Evolutionary conservation across 139 green algal genomes (phyloP).

Genomic region (Zygnema circumcarinatum): DNA sequence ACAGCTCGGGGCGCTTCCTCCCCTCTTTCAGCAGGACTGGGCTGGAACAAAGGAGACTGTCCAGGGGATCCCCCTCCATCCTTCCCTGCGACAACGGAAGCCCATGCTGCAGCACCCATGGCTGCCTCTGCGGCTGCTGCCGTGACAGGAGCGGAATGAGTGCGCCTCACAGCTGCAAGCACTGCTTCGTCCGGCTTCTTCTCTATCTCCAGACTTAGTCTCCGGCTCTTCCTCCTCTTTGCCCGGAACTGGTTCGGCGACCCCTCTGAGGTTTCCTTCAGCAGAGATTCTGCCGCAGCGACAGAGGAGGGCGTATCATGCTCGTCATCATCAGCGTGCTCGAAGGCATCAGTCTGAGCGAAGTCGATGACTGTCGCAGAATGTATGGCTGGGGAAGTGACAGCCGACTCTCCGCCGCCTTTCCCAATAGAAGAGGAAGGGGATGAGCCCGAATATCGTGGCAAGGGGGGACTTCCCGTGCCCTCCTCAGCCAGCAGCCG

Average conservation of each 20-base stretch:
- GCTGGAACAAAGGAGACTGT: no score
- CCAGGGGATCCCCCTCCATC: no score
- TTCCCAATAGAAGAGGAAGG: neutral
- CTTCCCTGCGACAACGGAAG: neutral
- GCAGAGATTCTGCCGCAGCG: neutral
- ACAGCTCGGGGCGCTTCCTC: no score
- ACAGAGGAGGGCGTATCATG: neutral
- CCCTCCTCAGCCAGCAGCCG: no score
- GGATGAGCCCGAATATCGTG: neutral
- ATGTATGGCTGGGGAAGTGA: neutral
- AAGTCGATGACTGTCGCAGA: neutral
- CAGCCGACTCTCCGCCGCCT: neutral
- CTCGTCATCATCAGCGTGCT: neutral
- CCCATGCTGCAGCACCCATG: neutral
- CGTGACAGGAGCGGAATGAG: neutral
- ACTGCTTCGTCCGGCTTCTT: neutral
- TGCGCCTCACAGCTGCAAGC: neutral
- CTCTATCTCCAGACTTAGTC: neutral
- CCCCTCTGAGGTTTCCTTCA: neutral
- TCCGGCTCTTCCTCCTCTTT: neutral
- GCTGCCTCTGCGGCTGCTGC: neutral
- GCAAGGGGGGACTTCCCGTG: no score
- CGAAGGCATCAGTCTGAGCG: neutral
- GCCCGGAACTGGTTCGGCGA: neutral
- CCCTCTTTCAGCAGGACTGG: no score